phyloP scores from a whole-genome alignment of 176 grass and related monocot genomes.

The Melocanna baccifera region DNA sequence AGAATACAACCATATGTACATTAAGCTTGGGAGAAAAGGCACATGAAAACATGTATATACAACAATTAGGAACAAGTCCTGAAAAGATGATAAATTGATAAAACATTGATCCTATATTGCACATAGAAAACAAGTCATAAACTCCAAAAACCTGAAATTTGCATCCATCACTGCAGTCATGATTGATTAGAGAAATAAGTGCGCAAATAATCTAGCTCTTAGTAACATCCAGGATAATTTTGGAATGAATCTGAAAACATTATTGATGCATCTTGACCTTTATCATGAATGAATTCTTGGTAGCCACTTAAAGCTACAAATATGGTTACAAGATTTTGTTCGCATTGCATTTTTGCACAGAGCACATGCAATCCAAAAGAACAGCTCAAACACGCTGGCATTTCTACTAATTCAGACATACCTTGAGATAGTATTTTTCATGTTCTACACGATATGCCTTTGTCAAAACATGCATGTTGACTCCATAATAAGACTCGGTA shows the following conservation, averaged over 20 bases:
- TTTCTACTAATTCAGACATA: background rate
- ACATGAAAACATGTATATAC: background rate
- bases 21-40: background rate
- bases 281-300: background rate
- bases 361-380: background rate
- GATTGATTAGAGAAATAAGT: background rate
- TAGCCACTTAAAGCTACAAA: background rate
- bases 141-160: background rate
- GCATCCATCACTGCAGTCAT: background rate
- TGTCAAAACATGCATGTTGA: constrained; percentile 93
- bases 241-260: background rate
- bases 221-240: background rate
- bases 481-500: constrained; percentile 79
- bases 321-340: background rate
- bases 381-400: background rate
- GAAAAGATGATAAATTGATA: background rate
- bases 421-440: constrained; percentile 96
- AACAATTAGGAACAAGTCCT: background rate
- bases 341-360: background rate
- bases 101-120: background rate
- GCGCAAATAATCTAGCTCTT: background rate
- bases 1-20: background rate
- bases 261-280: background rate
- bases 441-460: constrained; percentile 76
- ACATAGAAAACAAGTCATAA: background rate